Evolutionary conservation across 2,329 filamentous ascomycete species (phyloP).

Genomic region (Xylaria sp.): DNA sequence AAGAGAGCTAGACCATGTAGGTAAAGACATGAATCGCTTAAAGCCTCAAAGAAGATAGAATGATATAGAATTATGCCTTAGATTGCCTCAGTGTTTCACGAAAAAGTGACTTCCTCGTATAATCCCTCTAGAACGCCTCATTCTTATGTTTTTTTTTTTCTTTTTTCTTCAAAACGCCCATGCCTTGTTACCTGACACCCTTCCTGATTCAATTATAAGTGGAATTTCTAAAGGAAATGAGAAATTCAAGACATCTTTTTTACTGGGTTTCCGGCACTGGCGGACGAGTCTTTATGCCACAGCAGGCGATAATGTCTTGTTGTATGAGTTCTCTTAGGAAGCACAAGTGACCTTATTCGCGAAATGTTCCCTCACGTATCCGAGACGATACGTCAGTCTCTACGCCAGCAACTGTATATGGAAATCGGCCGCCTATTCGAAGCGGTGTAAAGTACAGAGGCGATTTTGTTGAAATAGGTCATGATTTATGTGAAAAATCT

Average conservation of each 20-base stretch:
- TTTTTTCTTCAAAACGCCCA: neutral
- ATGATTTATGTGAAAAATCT: conserved; percentile 25
- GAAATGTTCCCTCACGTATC: neutral
- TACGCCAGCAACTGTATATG: neutral
- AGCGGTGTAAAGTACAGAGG: neutral
- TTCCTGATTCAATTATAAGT: neutral
- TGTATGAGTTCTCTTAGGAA: neutral
- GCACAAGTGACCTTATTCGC: neutral
- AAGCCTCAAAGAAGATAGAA: too few relatives aligned
- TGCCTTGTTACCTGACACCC: conserved; percentile 5
- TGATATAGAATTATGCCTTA: too few relatives aligned
- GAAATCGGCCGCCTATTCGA: neutral
- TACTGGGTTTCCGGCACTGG: neutral
- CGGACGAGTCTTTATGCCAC: neutral
- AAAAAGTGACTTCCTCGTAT: too few relatives aligned
- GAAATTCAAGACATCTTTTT: neutral
- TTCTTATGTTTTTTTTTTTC: too few relatives aligned
- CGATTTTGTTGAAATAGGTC: neutral
- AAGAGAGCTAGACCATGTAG: too few relatives aligned
- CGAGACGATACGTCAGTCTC: neutral
- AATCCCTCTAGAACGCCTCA: neutral
- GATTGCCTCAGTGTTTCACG: too few relatives aligned
- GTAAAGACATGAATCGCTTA: too few relatives aligned
- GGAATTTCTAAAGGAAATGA: neutral
- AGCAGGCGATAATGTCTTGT: neutral